Conservation (phyloP, 257 asterid genomes). For the Primulina tabacum region DNA sequence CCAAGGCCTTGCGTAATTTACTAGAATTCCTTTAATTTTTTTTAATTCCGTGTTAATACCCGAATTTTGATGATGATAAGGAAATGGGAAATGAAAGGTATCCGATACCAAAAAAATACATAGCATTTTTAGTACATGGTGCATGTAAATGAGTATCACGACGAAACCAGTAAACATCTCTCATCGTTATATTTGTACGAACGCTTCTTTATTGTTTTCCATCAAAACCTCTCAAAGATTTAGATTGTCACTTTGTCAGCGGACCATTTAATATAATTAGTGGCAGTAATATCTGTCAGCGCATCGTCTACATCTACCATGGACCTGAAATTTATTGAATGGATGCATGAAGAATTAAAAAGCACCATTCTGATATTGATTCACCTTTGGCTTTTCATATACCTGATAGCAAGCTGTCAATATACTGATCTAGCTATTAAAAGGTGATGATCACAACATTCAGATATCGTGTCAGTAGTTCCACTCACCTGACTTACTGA, state of each 20-base stretch:
- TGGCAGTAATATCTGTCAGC: too few relatives aligned
- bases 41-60: background rate
- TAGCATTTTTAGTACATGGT: background rate
- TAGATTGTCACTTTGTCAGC: too few relatives aligned
- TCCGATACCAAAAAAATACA: too few relatives aligned
- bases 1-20: background rate
- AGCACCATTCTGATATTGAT: background rate
- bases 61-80: background rate
- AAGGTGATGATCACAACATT: background rate
- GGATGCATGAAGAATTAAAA: background rate
- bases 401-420: background rate
- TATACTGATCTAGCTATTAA: background rate
- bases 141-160: background rate
- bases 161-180: background rate
- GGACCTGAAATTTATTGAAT: background rate
- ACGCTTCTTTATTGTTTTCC: background rate
- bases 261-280: too few relatives aligned
- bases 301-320: too few relatives aligned
- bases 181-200: background rate
- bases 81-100: background rate
- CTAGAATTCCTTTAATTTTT: too few relatives aligned
- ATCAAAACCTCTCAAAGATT: background rate
- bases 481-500: background rate
- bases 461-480: too few relatives aligned
- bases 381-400: background rate